Evolutionary conservation across 495 filamentous ascomycete genomes (phyloP), one percentile per base, ranked within the genome.

Genomic region (Aspergillus cristatus): DNA sequence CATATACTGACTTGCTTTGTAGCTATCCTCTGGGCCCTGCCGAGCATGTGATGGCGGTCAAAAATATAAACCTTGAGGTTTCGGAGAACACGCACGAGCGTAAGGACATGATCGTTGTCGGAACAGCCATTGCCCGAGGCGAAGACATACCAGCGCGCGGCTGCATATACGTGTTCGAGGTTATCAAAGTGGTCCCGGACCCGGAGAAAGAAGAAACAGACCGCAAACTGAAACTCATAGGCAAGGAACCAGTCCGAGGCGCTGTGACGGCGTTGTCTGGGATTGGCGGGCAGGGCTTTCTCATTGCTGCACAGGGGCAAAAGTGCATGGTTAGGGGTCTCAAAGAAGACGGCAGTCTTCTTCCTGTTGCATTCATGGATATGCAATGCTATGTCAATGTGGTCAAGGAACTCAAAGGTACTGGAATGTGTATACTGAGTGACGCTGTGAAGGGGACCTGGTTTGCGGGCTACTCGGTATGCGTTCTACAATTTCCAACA

Each of bases 331-430:
- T 99, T 2, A 71, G 91, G 34, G 91, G 91, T 26, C 69, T 99
- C 1, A 96, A 96, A 51, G 91, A 97, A 60, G 91, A 99, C 48
- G 83, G 85, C 1, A 83, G 78, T 3, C 70, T 97, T 31, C 71
- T 97, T 1, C 91, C 91, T 0, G 90, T 97, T 15, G 91, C 91
- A 1, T 99, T 99, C 50, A 84, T 99, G 78, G 91, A 99, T 50
- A 88, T 94, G 80, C 89, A 84, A 65, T 87, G 84, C 61, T 89
- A 90, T 57, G 83, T 94, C 20, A 85, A 75, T 2, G 73, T 81
- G 3, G 78, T 82, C 32, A 93, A 88, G 53, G 84, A 85, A 45
- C 69, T 97, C 26, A 74, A 74, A 16, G 79, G 82, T 1, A 93
- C 87, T 0, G 89, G 90, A 3, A 68, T 97, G 53, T 84, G 78